These are phyloP conservation scores for Massariosphaeria phaeospora DNA, from an alignment of 495 filamentous ascomycete species.

Conservation along the genomic window DNA sequence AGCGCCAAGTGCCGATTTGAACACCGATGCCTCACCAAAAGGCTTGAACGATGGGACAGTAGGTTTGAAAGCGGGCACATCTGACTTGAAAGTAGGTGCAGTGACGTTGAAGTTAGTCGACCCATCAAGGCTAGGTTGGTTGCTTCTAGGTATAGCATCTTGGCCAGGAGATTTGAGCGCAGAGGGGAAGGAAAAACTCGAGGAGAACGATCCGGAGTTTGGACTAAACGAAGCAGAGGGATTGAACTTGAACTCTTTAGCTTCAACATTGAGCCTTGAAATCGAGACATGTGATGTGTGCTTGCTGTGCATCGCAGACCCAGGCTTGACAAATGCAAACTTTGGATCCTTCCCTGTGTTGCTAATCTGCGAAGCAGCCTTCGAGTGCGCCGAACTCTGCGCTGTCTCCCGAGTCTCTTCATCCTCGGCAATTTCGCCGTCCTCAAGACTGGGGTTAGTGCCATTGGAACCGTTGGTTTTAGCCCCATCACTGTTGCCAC, in stretches of 20 bases:
- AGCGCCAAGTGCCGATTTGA: slow-evolving; percentile 24
- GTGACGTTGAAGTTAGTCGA: slow-evolving; percentile 55
- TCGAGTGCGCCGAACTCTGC: slow-evolving; percentile 26
- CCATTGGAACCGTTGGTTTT: slow-evolving; percentile 30
- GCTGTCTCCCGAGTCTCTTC: slow-evolving; percentile 6
- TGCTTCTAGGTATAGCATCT: slow-evolving; percentile 14
- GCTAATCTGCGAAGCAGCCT: slow-evolving; percentile 37
- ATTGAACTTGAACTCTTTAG: slow-evolving; percentile 81
- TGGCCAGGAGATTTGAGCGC: slow-evolving; percentile 11
- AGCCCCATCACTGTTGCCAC: slow-evolving; percentile 26
- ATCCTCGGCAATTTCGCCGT: too few relatives aligned
- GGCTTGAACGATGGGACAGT: slow-evolving; percentile 26
- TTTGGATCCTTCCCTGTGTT: slow-evolving; percentile 51
- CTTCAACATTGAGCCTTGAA: slow-evolving; percentile 79
- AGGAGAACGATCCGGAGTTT: slow-evolving; percentile 49
- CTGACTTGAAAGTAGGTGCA: slow-evolving; percentile 68
- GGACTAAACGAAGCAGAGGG: slow-evolving; percentile 60
- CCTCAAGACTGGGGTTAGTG: slow-evolving; percentile 31
- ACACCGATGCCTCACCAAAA: slow-evolving; percentile 46
- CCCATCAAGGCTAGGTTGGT: slow-evolving; percentile 31
- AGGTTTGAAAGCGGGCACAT: slow-evolving; percentile 32
- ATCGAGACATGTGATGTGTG: slow-evolving; percentile 62
- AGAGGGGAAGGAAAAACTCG: slow-evolving; percentile 53
- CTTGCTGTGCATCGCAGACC: slow-evolving; percentile 37
- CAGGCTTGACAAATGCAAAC: slow-evolving; percentile 30